These are phyloP conservation scores for Russula lepida DNA, from an alignment of 768 basidiomycete species.

Conservation along the genomic window DNA sequence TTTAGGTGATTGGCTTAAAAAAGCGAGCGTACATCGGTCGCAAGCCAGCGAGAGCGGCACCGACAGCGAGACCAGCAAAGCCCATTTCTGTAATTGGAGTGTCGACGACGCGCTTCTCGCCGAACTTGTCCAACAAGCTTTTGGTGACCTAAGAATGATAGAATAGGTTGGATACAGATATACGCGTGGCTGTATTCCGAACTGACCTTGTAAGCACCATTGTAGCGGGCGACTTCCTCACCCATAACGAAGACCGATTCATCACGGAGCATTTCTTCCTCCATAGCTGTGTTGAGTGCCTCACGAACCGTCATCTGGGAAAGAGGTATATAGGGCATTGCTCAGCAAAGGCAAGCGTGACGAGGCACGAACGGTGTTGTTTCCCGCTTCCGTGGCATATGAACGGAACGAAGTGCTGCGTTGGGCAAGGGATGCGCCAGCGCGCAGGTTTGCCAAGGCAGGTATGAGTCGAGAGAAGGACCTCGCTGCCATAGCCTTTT, in stretches of 20 bases:
- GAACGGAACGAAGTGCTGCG: constrained; percentile 42
- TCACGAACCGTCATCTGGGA: constrained; percentile 94
- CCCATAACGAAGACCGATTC: constrained; percentile 92
- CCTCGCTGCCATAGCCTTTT: constrained; percentile 50
- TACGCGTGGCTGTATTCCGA: neutral
- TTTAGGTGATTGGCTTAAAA: constrained; percentile 5
- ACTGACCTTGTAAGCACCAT: constrained; percentile 88
- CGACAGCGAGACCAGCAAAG: constrained; percentile 93
- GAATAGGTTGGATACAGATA: neutral
- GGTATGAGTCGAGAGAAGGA: constrained; percentile 57
- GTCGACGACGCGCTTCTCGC: constrained; percentile 96
- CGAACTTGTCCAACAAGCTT: constrained; percentile 97
- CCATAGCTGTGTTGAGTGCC: constrained; percentile 95
- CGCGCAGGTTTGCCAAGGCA: constrained; percentile 34
- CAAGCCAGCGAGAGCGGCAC: constrained; percentile 89
- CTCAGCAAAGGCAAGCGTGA: constrained; percentile 28
- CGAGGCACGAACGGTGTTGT: constrained; percentile 37
- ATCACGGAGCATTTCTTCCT: constrained; percentile 98
- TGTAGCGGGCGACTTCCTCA: constrained; percentile 98
- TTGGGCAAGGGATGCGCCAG: constrained; percentile 34
- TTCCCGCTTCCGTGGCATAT: constrained; percentile 55
- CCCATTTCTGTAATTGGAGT: constrained; percentile 98
- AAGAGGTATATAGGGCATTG: constrained; percentile 20
- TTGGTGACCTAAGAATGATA: constrained; percentile 74
- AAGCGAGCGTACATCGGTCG: constrained; percentile 65